A percentile compares a stretch with the other conserved stretches of the same genome.
Evolutionary conservation across 495 filamentous ascomycete genomes (phyloP).

Genomic region (Rhypophila decipiens): DNA sequence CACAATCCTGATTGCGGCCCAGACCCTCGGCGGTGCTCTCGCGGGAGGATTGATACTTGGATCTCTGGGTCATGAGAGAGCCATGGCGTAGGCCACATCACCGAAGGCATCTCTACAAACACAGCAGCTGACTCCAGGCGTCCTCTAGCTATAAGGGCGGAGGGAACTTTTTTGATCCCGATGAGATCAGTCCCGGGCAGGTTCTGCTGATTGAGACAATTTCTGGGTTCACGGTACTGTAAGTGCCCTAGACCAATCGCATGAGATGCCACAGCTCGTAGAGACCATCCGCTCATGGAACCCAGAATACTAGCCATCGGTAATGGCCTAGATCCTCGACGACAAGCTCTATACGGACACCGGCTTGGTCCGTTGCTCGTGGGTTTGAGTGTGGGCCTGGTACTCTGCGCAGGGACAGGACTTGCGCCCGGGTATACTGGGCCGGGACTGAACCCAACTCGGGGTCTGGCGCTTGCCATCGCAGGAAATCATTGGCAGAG

Average conservation of each 20-base stretch:
- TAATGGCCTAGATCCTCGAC: conserved; percentile 53
- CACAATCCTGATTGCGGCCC: conserved; percentile 38
- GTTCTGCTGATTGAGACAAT: conserved; percentile 42
- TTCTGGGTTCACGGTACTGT: conserved; percentile 35
- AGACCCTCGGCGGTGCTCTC: conserved; percentile 38
- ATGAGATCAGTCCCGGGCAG: conserved; percentile 17
- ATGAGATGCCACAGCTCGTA: conserved; percentile 4
- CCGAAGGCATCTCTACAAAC: no score
- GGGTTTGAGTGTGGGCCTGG: conserved; percentile 41
- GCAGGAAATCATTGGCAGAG: conserved; percentile 17
- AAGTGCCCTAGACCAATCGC: neutral
- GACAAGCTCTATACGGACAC: conserved; percentile 44
- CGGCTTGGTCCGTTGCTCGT: conserved; percentile 47
- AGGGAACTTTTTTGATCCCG: conserved; percentile 27
- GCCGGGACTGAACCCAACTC: conserved; percentile 27
- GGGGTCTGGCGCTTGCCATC: conserved; percentile 23
- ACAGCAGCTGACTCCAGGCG: neutral
- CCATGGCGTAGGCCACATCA: conserved; percentile 14
- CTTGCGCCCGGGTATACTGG: conserved; percentile 41
- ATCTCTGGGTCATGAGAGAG: conserved; percentile 23
- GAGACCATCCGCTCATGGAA: neutral
- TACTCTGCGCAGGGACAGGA: conserved; percentile 39
- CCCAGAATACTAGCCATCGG: conserved; percentile 37
- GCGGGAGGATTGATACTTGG: conserved; percentile 37
- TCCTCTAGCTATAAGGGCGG: conserved; percentile 16